Evolutionary conservation across 495 filamentous ascomycete genomes (phyloP), one percentile per base, ranked within the genome.

Genomic region (Annulohypoxylon bovei): DNA sequence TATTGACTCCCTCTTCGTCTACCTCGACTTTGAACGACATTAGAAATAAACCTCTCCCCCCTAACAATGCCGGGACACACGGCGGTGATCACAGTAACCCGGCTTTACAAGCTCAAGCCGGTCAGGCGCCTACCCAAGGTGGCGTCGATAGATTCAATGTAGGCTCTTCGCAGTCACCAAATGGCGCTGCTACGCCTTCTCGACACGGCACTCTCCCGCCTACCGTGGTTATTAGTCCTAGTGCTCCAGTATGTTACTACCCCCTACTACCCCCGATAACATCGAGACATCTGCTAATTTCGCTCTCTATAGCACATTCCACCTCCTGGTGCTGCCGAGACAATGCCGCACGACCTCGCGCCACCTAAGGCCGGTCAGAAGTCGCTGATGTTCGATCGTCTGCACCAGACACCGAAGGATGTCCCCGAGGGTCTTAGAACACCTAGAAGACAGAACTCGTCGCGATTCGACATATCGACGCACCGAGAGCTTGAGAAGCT

Each of bases 341-440:
- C 95, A 0, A 98, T 99, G 96, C 95, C 96, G 37, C 93, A 94
- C 71, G 95, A 99, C 77, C 91, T 99, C 60, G 94, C 93, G 28
- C 95, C 96, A 30, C 95, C 95, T 0, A 93, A 96, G 77, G 87
- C 88, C 40, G 92, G 92, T 23, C 86, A 89, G 72, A 99, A 98
- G 81, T 94, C 93, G 4, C 78, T 93, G 72, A 88, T 97, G 70
- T 97, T 95, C 79, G 93, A 98, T 78, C 89, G 94, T 49, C 87
- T 98, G 47, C 93, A 97, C 72, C 91, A 94, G 55, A 94, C 93
- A 0, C 96, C 96, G 12, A 98, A 97, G 75, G 95, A 98, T 74
- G 89, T 97, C 40, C 92, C 95, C 4, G 96, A 99, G 78, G 96
- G 95, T 23, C 91, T 98, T 62, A 87, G 94, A 75, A 98, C 95